A percentile compares a stretch with the other conserved stretches of the same genome.
phyloP scores from a whole-genome alignment of 1,284 basidiomycete genomes.

The Ganoderma lingzhi region DNA sequence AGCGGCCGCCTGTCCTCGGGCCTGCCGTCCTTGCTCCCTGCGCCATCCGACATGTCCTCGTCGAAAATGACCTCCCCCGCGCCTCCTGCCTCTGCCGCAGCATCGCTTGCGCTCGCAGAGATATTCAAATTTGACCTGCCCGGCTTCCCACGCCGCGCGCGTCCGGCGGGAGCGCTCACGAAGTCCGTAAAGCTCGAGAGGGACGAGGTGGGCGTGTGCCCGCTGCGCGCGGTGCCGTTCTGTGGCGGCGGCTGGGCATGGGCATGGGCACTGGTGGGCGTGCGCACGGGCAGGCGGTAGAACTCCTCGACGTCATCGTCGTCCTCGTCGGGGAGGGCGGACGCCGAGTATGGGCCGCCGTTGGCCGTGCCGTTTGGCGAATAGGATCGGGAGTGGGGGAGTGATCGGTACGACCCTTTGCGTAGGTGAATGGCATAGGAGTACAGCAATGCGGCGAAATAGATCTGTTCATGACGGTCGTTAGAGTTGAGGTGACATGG shows the following conservation, averaged over 20 bases:
- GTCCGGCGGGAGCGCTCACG: slow-evolving; percentile 57
- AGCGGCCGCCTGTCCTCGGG: slow-evolving; percentile 32
- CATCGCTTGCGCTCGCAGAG: slow-evolving; percentile 35
- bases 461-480: slow-evolving; percentile 66
- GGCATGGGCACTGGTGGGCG: slow-evolving; percentile 33
- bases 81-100: slow-evolving; percentile 17
- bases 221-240: slow-evolving; percentile 35
- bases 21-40: slow-evolving; percentile 32
- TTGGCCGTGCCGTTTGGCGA: slow-evolving; percentile 35
- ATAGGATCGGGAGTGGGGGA: slow-evolving; percentile 67
- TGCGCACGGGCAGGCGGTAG: slow-evolving; percentile 66
- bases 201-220: slow-evolving; percentile 40
- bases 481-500: not conserved
- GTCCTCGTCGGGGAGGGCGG: slow-evolving; percentile 54
- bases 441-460: slow-evolving; percentile 92
- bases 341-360: slow-evolving; percentile 24
- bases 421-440: slow-evolving; percentile 95
- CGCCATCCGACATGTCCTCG: slow-evolving; percentile 47
- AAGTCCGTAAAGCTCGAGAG: slow-evolving; percentile 66
- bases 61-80: slow-evolving; percentile 60
- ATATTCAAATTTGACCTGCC: slow-evolving; percentile 40
- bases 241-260: slow-evolving; percentile 23
- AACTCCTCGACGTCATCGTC: slow-evolving; percentile 68
- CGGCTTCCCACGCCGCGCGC: slow-evolving; percentile 37
- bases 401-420: slow-evolving; percentile 87